These are phyloP conservation scores for Pythium brachiatum DNA, from an alignment of 352 stramenopile species.

Conservation along the genomic window DNA sequence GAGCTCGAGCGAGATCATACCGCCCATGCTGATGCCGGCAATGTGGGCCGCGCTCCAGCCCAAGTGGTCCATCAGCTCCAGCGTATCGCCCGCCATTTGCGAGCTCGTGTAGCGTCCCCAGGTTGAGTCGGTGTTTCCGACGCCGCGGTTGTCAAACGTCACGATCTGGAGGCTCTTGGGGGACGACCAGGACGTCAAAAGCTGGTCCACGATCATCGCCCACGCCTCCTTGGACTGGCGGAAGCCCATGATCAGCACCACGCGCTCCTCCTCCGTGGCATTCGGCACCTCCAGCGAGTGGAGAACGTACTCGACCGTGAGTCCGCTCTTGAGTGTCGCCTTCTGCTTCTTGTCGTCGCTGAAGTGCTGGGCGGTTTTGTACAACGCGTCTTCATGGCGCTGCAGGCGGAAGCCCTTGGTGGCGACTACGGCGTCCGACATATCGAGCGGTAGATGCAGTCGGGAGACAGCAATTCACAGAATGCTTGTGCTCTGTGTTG, in stretches of 20 bases:
- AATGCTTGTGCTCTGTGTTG: neutral
- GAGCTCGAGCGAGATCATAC: constrained; percentile 60
- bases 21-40: constrained; percentile 36
- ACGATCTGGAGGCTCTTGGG: constrained; percentile 37
- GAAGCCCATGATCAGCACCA: constrained; percentile 36
- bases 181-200: constrained; percentile 11
- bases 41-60: constrained; percentile 47
- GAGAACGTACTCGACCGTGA: constrained; percentile 44
- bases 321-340: constrained; percentile 32
- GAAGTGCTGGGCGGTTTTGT: constrained; percentile 29
- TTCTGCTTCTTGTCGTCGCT: constrained; percentile 31
- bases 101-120: constrained; percentile 58
- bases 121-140: constrained; percentile 41
- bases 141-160: constrained; percentile 61
- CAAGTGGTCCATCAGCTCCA: constrained; percentile 56
- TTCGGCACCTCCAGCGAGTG: neutral
- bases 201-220: constrained; percentile 17
- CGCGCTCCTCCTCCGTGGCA: constrained; percentile 19
- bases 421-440: neutral
- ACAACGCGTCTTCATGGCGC: constrained; percentile 43
- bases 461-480: neutral
- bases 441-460: neutral
- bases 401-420: constrained; percentile 27
- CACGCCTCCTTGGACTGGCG: constrained; percentile 25
- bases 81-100: constrained; percentile 56